Conservation (phyloP, 192 early-diverging fungal species). For the Coemansia sp. region DNA sequence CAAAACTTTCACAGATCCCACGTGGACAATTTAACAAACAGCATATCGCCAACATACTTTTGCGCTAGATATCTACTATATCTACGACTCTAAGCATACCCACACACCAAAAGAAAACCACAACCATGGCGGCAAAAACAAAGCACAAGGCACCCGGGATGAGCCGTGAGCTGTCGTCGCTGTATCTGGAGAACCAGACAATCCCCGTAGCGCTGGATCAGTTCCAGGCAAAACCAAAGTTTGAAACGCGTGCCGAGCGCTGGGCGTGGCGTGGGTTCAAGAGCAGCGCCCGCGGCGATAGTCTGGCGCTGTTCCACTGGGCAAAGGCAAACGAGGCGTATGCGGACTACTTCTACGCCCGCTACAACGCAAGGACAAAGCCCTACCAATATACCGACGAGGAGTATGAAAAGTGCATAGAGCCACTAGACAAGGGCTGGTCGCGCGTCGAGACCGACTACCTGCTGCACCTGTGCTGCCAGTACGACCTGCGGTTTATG, state of each 20-base stretch:
- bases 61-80: neutral
- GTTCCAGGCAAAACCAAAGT: conserved; percentile 69
- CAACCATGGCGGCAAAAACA: conserved; percentile 23
- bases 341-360: conserved; percentile 71
- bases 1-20: too few species aligned
- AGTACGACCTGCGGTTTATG: conserved; percentile 81
- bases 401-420: conserved; percentile 77
- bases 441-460: conserved; percentile 83
- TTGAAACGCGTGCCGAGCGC: conserved; percentile 62
- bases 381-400: conserved; percentile 74
- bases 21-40: too few species aligned
- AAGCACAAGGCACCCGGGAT: conserved; percentile 30
- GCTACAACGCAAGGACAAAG: conserved; percentile 72
- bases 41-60: too few species aligned
- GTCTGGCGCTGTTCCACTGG: conserved; percentile 78
- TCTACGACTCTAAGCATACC: neutral
- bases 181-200: conserved; percentile 49
- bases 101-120: neutral
- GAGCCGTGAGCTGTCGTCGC: conserved; percentile 50
- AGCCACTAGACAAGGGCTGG: conserved; percentile 69
- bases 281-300: conserved; percentile 76
- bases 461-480: conserved; percentile 67
- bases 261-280: conserved; percentile 71
- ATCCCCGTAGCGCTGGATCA: conserved; percentile 43
- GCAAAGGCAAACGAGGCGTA: conserved; percentile 67